phyloP scores from a whole-genome alignment of 176 grass and related monocot species.

The Musa troglodytarum region DNA sequence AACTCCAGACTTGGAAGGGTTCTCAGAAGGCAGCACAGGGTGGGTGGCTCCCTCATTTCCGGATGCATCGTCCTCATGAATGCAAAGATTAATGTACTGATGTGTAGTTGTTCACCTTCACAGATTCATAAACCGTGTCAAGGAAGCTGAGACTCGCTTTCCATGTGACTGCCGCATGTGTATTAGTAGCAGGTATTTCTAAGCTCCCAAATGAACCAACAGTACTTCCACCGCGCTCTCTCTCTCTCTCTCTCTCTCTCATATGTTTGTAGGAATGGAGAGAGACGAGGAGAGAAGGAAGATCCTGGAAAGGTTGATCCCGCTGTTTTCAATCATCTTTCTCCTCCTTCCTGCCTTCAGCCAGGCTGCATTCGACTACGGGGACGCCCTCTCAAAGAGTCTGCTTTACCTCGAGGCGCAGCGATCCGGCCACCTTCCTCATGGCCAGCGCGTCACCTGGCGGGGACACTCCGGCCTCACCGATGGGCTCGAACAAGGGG shows the following conservation, averaged over 20 bases:
- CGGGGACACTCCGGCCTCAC: constrained; percentile 78
- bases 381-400: constrained; percentile 70
- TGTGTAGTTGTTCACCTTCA: too few relatives aligned
- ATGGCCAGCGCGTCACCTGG: constrained; percentile 79
- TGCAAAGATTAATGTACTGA: too few relatives aligned
- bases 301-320: background rate
- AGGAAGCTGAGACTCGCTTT: background rate
- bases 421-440: constrained; percentile 80
- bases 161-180: background rate
- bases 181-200: background rate
- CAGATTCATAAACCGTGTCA: background rate
- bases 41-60: background rate
- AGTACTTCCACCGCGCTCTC: background rate
- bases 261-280: background rate
- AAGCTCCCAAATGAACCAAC: background rate
- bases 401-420: constrained; percentile 95
- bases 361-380: constrained; percentile 42
- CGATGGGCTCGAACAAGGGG: constrained; percentile 89
- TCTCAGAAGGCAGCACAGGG: background rate
- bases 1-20: background rate
- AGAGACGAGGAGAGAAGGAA: background rate
- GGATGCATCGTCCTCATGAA: background rate
- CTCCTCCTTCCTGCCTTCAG: background rate
- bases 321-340: background rate
- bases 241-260: background rate